Evolutionary conservation across 257 asterid species (phyloP).

Genomic region (Nicotiana noctiflora): DNA sequence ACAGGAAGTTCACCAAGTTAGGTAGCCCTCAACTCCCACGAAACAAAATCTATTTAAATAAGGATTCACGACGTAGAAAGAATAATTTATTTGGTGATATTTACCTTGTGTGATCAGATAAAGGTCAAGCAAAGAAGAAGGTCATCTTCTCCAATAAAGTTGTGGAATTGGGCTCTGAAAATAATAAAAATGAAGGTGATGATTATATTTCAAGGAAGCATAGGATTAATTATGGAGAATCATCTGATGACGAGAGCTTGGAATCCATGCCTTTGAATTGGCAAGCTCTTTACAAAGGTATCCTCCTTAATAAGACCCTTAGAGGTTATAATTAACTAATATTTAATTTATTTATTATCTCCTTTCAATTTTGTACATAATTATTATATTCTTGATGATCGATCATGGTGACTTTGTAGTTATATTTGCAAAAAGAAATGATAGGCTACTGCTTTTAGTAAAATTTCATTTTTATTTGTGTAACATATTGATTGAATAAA

Average conservation of each 20-base stretch:
- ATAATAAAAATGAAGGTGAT: neutral
- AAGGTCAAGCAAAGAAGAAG: slow-evolving; percentile 30
- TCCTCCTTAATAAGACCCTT: slow-evolving; percentile 38
- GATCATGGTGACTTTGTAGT: neutral
- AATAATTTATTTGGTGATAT: neutral
- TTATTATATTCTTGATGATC: neutral
- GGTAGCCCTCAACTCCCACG: too few species aligned
- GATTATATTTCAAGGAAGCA: neutral
- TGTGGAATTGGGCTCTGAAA: neutral
- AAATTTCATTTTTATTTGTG: neutral
- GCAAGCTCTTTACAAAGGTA: slow-evolving; percentile 73
- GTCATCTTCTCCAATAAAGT: slow-evolving; percentile 40
- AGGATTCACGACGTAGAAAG: too few species aligned
- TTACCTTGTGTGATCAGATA: slow-evolving; percentile 20
- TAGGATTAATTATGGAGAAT: neutral
- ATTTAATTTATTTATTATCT: neutral
- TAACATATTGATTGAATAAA: neutral
- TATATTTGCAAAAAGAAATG: neutral
- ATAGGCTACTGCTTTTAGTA: neutral
- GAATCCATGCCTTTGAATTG: slow-evolving; percentile 62
- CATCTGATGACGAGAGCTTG: slow-evolving; percentile 27
- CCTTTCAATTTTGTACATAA: neutral
- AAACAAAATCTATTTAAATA: too few species aligned
- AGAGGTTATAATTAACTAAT: slow-evolving; percentile 15
- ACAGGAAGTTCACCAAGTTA: too few species aligned